Percentiles rank a stretch among this genome's conserved stretches.
phyloP scores from a whole-genome alignment of 176 grass and related monocot species.

The Puya raimondii region DNA sequence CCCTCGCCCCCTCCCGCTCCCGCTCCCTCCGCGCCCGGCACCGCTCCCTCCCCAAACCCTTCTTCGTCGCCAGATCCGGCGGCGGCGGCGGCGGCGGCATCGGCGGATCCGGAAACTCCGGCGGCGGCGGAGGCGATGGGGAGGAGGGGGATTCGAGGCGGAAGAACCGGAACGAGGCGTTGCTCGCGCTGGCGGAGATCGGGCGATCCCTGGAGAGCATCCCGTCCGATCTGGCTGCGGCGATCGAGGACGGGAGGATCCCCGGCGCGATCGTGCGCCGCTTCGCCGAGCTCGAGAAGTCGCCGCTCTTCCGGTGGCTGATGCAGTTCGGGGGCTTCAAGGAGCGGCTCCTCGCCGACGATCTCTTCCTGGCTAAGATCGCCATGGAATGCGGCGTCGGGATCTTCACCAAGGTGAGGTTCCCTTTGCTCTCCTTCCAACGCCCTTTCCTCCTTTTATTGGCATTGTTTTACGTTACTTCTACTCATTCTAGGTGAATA shows the following conservation, averaged over 20 bases:
- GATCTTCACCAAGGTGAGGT: slow-evolving; percentile 55
- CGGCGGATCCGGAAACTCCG: background rate
- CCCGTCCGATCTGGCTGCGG: slow-evolving; percentile 54
- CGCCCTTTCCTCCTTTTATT: background rate
- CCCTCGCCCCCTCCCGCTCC: slow-evolving; percentile 14
- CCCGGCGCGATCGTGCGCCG: slow-evolving; percentile 50
- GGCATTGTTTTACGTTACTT: background rate
- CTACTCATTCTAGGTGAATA: background rate
- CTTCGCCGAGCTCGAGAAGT: slow-evolving; percentile 56
- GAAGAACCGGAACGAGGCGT: slow-evolving; percentile 30
- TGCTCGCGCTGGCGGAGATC: slow-evolving; percentile 48
- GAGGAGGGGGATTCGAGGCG: slow-evolving; percentile 6
- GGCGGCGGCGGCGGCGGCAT: background rate
- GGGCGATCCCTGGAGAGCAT: slow-evolving; percentile 58
- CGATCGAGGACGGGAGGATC: slow-evolving; percentile 58
- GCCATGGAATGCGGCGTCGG: slow-evolving; percentile 76
- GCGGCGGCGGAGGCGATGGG: background rate
- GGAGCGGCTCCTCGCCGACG: slow-evolving; percentile 78
- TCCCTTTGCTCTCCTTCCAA: background rate
- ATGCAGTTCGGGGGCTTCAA: slow-evolving; percentile 63
- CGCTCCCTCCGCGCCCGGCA: slow-evolving; percentile 22
- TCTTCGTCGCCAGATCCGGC: slow-evolving; percentile 22
- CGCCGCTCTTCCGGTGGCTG: slow-evolving; percentile 51
- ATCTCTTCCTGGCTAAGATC: slow-evolving; percentile 86
- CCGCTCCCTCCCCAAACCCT: slow-evolving; percentile 7